Base-by-base conservation (phyloP, 1,139 yeast species). In the Eremothecium gossypii region DNA sequence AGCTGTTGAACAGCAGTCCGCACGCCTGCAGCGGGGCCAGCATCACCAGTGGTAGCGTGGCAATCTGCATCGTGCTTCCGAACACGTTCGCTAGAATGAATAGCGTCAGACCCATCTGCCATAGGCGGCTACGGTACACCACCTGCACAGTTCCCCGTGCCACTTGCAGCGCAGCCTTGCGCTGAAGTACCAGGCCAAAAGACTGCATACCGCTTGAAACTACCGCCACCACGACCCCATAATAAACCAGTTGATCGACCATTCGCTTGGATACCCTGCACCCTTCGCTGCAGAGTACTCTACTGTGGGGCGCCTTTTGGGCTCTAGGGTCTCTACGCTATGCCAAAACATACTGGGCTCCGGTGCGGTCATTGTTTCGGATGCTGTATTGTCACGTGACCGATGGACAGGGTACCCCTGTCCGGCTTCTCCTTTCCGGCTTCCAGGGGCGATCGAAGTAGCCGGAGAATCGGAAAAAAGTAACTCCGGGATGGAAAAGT, bases 11-110 rank as follows among this genome's bases (percentile, higher is more conserved):
- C 2, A 86, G 89, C 30, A 87, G 70, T 0, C 96, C 95, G 11
- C 82, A 78, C 28, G 95, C 87, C 60, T 87, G 96, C 40, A 87
- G 64, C 0, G 96, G 95, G 30, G 89, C 79, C 43, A 86, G 62
- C 2, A 87, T 73, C 39, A 86, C 82, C 47, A 87, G 67, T 0
- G 96, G 96, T 35, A 87, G 67, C 1, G 95, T 83, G 1, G 93
- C 76, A 34, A 87, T 79, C 61, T 87, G 96, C 30, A 86, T 82
- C 28, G 83, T 70, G 2, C 93, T 82, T 1, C 96, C 96, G 40
- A 86, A 67, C 1, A 87, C 67, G 52, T 86, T 87, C 39, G 95
- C 80, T 8, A 74, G 56, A 30, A 87, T 70, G 60, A 87, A 87
- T 40, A 87, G 60, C 11, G 71, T 52, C 44, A 87, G 76, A 2